These are phyloP conservation scores for Laguncularia racemosa DNA, from an alignment of 345 rosid species.

Conservation along the genomic window DNA sequence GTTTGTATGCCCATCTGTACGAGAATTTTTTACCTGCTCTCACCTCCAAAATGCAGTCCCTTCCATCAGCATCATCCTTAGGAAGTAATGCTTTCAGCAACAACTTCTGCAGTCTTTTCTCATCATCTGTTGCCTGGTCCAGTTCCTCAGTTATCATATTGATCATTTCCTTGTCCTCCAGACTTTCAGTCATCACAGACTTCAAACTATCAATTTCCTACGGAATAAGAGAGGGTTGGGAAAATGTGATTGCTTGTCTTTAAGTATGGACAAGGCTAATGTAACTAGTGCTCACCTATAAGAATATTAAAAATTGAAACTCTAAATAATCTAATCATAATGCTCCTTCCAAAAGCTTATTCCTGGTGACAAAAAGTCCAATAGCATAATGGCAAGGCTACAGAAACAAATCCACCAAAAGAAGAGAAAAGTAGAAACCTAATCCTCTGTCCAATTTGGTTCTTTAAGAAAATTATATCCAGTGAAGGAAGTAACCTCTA, in stretches of 20 bases:
- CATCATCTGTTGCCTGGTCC: conserved; percentile 46
- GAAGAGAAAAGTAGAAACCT: too few relatives aligned
- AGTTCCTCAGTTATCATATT: conserved; percentile 72
- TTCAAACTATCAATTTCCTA: conserved; percentile 78
- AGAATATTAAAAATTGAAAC: too few relatives aligned
- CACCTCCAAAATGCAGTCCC: conserved; percentile 95
- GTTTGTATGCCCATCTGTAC: neutral
- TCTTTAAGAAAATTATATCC: too few relatives aligned
- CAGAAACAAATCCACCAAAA: too few relatives aligned
- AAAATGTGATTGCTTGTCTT: neutral
- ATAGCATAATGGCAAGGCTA: too few relatives aligned
- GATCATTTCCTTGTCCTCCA: conserved; percentile 69
- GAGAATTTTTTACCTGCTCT: conserved; percentile 65
- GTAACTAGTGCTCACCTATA: too few relatives aligned
- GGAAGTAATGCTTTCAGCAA: conserved; percentile 82
- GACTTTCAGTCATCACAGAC: conserved; percentile 53
- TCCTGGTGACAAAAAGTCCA: too few relatives aligned
- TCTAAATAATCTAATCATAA: too few relatives aligned
- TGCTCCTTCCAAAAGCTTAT: too few relatives aligned
- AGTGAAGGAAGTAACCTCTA: too few relatives aligned
- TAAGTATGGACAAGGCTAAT: too few relatives aligned
- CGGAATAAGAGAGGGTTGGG: conserved; percentile 2
- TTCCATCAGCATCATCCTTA: conserved; percentile 97
- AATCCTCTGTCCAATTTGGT: too few relatives aligned
- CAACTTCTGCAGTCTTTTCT: conserved; percentile 62